A percentile compares a stretch with the other conserved stretches of the same genome.
phyloP scores from a whole-genome alignment of 768 basidiomycete species.

The Russula abietina region DNA sequence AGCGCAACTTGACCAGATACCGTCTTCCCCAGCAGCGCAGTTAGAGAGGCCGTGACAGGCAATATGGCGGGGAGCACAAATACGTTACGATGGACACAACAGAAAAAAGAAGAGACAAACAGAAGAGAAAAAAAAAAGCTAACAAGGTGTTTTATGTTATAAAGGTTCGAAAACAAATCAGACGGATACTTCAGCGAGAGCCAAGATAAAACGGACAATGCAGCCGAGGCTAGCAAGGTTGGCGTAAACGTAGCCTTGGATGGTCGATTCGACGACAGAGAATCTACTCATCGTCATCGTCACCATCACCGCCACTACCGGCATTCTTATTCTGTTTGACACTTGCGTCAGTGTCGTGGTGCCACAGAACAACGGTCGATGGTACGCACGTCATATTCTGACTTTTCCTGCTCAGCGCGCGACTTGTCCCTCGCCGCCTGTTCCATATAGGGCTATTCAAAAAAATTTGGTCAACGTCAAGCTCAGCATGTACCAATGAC shows the following conservation, averaged over 20 bases:
- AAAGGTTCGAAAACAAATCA: slow-evolving; percentile 14
- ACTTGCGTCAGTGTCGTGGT: background rate
- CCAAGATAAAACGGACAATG: slow-evolving; percentile 1
- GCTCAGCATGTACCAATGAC: background rate
- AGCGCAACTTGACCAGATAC: slow-evolving; percentile 14
- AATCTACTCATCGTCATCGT: slow-evolving; percentile 42
- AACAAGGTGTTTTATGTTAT: slow-evolving; percentile 17
- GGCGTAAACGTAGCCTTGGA: slow-evolving; percentile 6
- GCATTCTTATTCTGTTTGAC: slow-evolving; percentile 34
- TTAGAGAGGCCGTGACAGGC: slow-evolving; percentile 20
- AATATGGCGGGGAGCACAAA: slow-evolving; percentile 14
- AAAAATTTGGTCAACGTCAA: slow-evolving; percentile 7
- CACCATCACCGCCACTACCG: slow-evolving; percentile 37
- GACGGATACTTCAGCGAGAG: slow-evolving; percentile 9
- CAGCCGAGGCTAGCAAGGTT: background rate
- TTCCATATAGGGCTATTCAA: slow-evolving; percentile 73
- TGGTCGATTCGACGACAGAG: background rate
- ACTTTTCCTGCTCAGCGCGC: slow-evolving; percentile 79
- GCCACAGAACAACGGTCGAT: background rate
- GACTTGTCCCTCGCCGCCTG: slow-evolving; percentile 83
- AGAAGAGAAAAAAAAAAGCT: background rate
- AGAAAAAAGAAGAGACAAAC: background rate
- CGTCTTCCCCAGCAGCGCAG: slow-evolving; percentile 18
- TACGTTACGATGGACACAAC: slow-evolving; percentile 24
- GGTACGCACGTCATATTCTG: slow-evolving; percentile 38